Evolutionary conservation across 208 protist genomes (phyloP), one percentile per base, ranked within the genome.

Genomic region (Trypanosoma brucei): DNA sequence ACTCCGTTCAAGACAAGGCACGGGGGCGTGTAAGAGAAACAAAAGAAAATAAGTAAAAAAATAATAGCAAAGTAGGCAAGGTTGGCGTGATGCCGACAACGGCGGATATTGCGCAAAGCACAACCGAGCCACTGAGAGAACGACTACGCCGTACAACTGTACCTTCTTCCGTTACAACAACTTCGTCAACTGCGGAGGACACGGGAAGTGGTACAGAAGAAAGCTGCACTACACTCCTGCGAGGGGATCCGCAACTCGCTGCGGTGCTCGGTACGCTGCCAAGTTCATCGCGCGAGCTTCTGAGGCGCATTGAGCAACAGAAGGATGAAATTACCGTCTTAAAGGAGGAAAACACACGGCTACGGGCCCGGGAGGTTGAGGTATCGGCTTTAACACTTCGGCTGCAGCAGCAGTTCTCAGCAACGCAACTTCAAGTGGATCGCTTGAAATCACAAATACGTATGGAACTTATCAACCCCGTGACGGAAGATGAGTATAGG

Each of bases 391-490:
- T 95, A 44, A 80, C 83, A 50, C 52, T 91, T 48, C 76, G 66
- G 22, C 72, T 95, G 48, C 84, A 95, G 53, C 77, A 95, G 59
- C 81, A 87, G 59, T 88, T 95, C 57, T 70, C 67, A 53, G 59
- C 75, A 3, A 92, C 85, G n/a, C 88, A 95, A 70, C 76, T 63
- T n/a, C 88, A 95, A 55, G 84, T 95, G 2, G 83, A 91, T 45
- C 76, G 73, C 44, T 81, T 95, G 52, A 95, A 95, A 60, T 45
- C 75, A 3, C 78, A 92, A 31, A 63, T 95, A 3, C 79, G 83
- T 8, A 65, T 78, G 42, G 77, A 95, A 59, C 77, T 95, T 5
- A 58, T 71, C 13, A 81, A 89, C 44, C 88, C 88, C 3, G 76
- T 95, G 33, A 79, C 83, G 0, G 83, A 95, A 55, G 72, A 83